Evolutionary conservation across 75 land plant species (phyloP), one percentile per base, ranked within the genome.

Genomic region (Cupressus sempervirens): DNA sequence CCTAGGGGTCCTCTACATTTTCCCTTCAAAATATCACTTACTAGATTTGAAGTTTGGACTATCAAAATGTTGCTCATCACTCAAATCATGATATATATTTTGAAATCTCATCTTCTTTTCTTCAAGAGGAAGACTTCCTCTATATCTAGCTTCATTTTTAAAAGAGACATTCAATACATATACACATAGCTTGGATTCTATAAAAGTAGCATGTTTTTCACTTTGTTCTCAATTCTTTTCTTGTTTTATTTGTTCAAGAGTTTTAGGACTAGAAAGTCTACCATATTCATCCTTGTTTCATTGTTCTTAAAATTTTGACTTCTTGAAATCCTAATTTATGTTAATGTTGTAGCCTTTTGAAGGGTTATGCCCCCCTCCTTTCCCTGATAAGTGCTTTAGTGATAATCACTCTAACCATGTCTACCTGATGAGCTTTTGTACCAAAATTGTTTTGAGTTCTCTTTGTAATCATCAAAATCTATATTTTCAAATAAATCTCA

Each of bases 181-280:
- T 77, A 46, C 80, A 40, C 23, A 48, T 46, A 40, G 12, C 43
- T 29, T 77, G 48, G 80, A 77, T 38, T 77, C 62, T 32, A 46
- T 30, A 53, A 46, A 40, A 34, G n/a, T 54, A 30, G 75, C 38
- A 67, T 29, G 56, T 82, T 65, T 54, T 86, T 34, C 87, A 58
- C 38, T 30, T 18, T 29, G 43, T 15, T 45, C 90, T 82, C 70
- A 53, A 62, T n/a, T 35, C 83, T 93, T 93, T 68, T 87, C 89
- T 36, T 91, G 89, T 83, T 87, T 88, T 43, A 93, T 89, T 85
- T 93, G 91, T 80, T 89, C 89, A 72, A 93, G 87, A 48, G 86
- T 93, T 83, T 93, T 93, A 45, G 94, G 94, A 36, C 88, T 89
- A 73, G 88, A 87, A 93, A 93, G 45, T 86, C 46, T 34, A 87